Base-by-base conservation (phyloP, 78 protist genomes). In the Planoprotostelium fungivorum region DNA sequence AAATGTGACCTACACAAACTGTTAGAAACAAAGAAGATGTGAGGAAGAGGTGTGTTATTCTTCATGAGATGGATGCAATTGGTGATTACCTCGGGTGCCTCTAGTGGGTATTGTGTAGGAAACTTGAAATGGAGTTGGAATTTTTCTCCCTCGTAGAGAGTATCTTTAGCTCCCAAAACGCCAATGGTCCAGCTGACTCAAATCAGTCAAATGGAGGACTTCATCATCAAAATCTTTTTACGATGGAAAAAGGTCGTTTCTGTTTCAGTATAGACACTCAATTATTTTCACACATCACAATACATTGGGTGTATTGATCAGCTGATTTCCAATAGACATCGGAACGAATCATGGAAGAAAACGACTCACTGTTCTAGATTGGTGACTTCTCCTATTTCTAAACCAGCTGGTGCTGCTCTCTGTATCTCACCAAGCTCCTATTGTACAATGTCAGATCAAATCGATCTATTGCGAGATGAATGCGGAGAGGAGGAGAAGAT, bases 51-150 rank as follows among this genome's bases (percentile, higher is more conserved):
- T 37, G n/a, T 1, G 0, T 10, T 84, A 35, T 34, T 89, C 23
- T 63, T 38, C 0, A 37, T 0, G n/a, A 35, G 29, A 35, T 25
- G 31, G 73, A 51, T 5, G 16, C 5, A 34, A 36, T 34, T 63
- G 29, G 23, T 83, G 85, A 37, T 88, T 35, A 90, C 92, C 92
- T 51, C 73, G n/a, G 94, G 94, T 86, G 94, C 83, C 28, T 92
- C 94, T 86, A 92, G 85, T 23, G 94, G 94, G 85, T 92, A 92
- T 28, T 89, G 89, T 34, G 85, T 31, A 38, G 84, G 87, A 88
- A 92, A 92, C 85, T 89, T 88, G 85, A 92, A 92, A 73, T 92
- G 94, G 38, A 92, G 31, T 85, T 38, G 89, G 37, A 86, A 92
- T n/a, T 38, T 37, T 83, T 92, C 94, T 0, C 87, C 87, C 37